Evolutionary conservation across 306 rosid genomes (phyloP), one percentile per base, ranked within the genome.

Genomic region (Cucurbita moschata): DNA sequence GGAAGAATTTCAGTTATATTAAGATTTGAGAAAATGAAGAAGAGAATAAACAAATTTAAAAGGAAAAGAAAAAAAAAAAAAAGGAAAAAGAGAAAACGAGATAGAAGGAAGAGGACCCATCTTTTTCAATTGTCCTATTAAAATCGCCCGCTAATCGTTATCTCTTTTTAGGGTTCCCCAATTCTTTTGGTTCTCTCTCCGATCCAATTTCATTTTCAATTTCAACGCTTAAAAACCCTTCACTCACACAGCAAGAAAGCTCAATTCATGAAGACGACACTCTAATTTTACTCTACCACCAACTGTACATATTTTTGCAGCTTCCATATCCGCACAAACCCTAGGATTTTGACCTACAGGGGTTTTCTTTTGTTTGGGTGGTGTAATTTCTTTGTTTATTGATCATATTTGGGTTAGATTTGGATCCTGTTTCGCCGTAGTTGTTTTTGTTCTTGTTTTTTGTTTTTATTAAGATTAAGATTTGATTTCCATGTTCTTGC

Each of bases 161-260:
- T 85, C 85, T 75, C 82, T 40, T 40, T 73, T 86, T 84, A 86
- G 92, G 96, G 95, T 87, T 90, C 82, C 78, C 77, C 67, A 61
- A 43, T 79, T 77, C 59, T 9, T 59, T 11, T 70, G 78, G 55
- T 69, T 72, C 79, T 77, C 76, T 35, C 10, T 55, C 55, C 58
- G 74, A n/a, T 60, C 10, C 77, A 76, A 77, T 80, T 26, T 26
- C 35, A 26, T 26, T 26, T 26, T 26, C 35, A 26, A 26, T 26
- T 63, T 86, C 79, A 86, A 74, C 73, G 81, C 85, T 11, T 46
- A 53, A 44, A 40, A 47, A 14, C 7, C 43, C 51, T 10, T 69
- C 68, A 49, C 26, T 40, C n/a, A 63, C 71, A 37, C 10, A 73
- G 44, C 72, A 35, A 15, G 59, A 55, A 72, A 60, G 71, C 46